A percentile compares a stretch with the other conserved stretches of the same genome.
These are phyloP conservation scores for Fusarium penzigii DNA, from an alignment of 2,329 filamentous ascomycete genomes.

Conservation along the genomic window DNA sequence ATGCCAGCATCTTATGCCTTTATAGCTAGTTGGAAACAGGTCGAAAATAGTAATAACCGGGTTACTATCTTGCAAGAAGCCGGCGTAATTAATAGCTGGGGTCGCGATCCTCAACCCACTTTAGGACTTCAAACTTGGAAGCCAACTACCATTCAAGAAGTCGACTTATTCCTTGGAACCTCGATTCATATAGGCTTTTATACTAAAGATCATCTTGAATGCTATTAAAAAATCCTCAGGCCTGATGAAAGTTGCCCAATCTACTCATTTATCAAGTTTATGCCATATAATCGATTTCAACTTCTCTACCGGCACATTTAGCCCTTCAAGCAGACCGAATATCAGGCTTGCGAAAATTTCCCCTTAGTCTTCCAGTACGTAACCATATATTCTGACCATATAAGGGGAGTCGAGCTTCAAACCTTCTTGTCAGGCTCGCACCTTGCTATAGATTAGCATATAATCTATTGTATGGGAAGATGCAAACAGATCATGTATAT, in stretches of 20 bases:
- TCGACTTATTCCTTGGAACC: constrained; percentile 11
- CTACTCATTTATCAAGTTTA: constrained; percentile 9
- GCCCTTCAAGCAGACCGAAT: background rate
- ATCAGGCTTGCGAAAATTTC: background rate
- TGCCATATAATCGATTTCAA: constrained; percentile 10
- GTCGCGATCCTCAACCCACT: background rate
- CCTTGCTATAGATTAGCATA: constrained; percentile 4
- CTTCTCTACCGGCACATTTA: constrained; percentile 7
- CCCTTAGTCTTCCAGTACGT: background rate
- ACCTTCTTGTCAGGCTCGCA: constrained; percentile 1
- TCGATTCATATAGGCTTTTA: constrained; percentile 14
- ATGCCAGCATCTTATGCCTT: background rate
- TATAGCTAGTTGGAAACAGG: background rate
- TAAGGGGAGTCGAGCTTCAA: background rate
- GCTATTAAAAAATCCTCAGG: constrained; percentile 6
- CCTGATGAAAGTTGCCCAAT: background rate
- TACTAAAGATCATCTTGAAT: constrained; percentile 6
- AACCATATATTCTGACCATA: constrained; percentile 4
- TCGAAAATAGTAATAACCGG: background rate
- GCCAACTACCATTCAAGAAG: constrained; percentile 4
- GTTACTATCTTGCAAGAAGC: background rate
- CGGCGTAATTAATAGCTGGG: background rate
- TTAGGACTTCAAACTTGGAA: background rate
- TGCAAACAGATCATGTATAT: background rate
- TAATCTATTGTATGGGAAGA: background rate